phyloP scores from a whole-genome alignment of 371 early-diverging fungal species.

The Rhizopus sp. region DNA sequence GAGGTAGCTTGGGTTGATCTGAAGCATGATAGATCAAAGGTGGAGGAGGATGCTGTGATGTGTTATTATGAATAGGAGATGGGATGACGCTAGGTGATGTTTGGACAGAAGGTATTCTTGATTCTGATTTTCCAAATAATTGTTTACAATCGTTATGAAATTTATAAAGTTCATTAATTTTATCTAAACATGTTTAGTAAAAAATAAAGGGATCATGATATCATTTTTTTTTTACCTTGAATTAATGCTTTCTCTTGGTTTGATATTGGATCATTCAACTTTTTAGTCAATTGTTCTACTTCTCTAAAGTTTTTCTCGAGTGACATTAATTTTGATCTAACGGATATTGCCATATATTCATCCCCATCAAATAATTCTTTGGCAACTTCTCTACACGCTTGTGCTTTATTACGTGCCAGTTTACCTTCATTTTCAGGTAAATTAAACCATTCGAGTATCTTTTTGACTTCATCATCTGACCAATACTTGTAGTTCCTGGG shows the following conservation, averaged over 20 bases:
- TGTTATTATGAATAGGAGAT: constrained; percentile 4
- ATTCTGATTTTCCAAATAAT: constrained; percentile 14
- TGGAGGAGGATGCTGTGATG: constrained; percentile 5
- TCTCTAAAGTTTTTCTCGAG: constrained; percentile 20
- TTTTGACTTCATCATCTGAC: constrained; percentile 30
- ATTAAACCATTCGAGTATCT: constrained; percentile 21
- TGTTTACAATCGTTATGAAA: constrained; percentile 28
- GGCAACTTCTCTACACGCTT: constrained; percentile 29
- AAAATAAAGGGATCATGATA: neutral
- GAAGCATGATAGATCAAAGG: neutral
- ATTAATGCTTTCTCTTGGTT: constrained; percentile 17
- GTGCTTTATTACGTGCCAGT: constrained; percentile 23
- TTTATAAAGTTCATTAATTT: constrained; percentile 27
- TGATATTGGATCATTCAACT: constrained; percentile 6
- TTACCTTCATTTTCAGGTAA: constrained; percentile 29
- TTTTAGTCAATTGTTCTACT: constrained; percentile 17
- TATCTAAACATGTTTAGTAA: constrained; percentile 7
- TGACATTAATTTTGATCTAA: constrained; percentile 26
- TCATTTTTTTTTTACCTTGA: constrained; percentile 12
- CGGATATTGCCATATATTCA: constrained; percentile 30
- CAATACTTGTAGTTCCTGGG: constrained; percentile 30
- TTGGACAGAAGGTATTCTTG: constrained; percentile 6
- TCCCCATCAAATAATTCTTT: constrained; percentile 27
- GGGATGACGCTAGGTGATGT: constrained; percentile 7
- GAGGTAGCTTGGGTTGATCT: constrained; percentile 4